phyloP scores from a whole-genome alignment of 371 early-diverging fungal genomes.

The Fennellomyces sp. region DNA sequence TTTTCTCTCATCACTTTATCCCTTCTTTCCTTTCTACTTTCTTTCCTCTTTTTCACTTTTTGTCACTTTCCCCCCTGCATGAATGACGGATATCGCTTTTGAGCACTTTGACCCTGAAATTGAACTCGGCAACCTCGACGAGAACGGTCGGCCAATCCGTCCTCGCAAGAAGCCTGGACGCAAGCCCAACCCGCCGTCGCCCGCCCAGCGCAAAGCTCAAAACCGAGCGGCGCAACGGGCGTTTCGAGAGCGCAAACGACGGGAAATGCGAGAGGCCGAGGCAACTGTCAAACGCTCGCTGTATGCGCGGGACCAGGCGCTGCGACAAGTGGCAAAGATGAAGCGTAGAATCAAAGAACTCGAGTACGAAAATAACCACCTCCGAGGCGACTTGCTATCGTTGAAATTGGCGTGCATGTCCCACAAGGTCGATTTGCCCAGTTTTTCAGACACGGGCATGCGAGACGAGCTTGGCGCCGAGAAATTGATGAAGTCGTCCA shows the following conservation, averaged over 20 bases:
- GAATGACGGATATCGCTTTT: conserved; percentile 34
- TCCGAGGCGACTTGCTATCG: conserved; percentile 33
- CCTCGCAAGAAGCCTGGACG: conserved; percentile 34
- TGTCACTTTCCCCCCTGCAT: conserved; percentile 4
- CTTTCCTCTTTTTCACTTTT: background rate
- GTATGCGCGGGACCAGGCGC: conserved; percentile 28
- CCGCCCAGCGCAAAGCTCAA: conserved; percentile 55
- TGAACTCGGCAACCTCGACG: conserved; percentile 31
- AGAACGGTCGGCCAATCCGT: conserved; percentile 33
- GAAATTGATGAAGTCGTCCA: conserved; percentile 25
- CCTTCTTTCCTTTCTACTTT: conserved; percentile 1
- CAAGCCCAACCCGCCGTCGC: conserved; percentile 34
- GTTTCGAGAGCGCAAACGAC: conserved; percentile 35
- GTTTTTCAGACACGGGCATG: conserved; percentile 30
- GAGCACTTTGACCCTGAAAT: conserved; percentile 37
- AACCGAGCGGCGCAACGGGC: conserved; percentile 34
- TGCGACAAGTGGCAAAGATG: conserved; percentile 16
- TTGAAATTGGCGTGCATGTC: conserved; percentile 39
- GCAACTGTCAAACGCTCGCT: conserved; percentile 32
- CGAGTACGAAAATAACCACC: conserved; percentile 34
- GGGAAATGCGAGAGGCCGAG: conserved; percentile 46
- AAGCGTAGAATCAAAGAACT: conserved; percentile 26
- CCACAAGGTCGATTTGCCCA: conserved; percentile 37
- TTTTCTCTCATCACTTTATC: background rate
- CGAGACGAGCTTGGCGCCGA: conserved; percentile 42